Evolutionary conservation across 345 rosid species (phyloP).

Genomic region (Sapria himalayana): DNA sequence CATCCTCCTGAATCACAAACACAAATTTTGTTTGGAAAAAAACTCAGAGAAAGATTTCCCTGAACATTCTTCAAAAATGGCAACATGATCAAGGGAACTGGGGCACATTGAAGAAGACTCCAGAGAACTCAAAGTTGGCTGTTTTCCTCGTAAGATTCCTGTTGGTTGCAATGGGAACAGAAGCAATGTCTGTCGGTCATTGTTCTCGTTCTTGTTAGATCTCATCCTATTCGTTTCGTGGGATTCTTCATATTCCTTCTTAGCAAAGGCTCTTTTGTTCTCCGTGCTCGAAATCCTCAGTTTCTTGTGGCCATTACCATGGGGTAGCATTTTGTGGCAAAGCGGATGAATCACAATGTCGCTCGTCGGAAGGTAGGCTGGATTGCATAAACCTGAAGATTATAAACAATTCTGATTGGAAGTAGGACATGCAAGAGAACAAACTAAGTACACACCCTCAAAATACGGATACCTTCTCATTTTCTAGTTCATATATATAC

Average conservation of each 20-base stretch:
- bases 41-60: constrained; percentile 20
- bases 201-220: neutral
- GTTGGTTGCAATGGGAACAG: constrained; percentile 45
- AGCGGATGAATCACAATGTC: too few species aligned
- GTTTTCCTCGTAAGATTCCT: constrained; percentile 12
- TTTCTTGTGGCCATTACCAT: constrained; percentile 19
- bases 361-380: constrained; percentile 19
- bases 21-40: constrained; percentile 9
- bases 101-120: constrained; percentile 3
- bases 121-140: neutral
- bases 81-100: constrained; percentile 6
- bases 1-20: too few species aligned
- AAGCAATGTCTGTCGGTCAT: constrained; percentile 18
- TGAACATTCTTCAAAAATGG: constrained; percentile 4
- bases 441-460: too few species aligned
- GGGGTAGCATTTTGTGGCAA: constrained; percentile 14
- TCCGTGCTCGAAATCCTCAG: constrained; percentile 7
- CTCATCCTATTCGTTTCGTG: neutral
- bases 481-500: too few species aligned
- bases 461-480: too few species aligned
- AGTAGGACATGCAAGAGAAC: too few species aligned
- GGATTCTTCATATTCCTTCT: neutral
- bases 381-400: constrained; percentile 17
- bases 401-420: too few species aligned
- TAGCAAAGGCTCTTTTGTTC: constrained; percentile 1